These are phyloP conservation scores for Apiospora hydei DNA, from an alignment of 2,329 filamentous ascomycete genomes.

Conservation along the genomic window DNA sequence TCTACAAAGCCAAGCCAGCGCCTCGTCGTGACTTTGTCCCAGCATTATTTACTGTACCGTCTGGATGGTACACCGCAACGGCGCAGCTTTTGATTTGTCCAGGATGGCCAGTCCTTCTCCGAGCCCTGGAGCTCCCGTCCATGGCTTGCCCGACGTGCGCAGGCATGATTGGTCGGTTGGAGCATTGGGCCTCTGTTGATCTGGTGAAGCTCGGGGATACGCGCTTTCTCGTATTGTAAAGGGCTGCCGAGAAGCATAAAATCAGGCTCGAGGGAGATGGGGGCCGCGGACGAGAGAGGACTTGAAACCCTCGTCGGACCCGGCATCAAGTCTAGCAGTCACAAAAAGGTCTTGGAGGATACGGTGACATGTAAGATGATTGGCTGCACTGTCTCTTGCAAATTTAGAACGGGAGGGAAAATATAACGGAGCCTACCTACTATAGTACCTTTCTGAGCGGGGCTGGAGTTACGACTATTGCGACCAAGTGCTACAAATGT, in stretches of 20 bases:
- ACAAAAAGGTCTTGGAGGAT: background rate
- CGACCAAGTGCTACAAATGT: background rate
- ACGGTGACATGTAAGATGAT: slow-evolving; percentile 7
- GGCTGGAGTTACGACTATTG: background rate
- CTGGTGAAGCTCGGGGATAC: background rate
- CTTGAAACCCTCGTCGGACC: background rate
- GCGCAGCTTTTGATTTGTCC: slow-evolving; percentile 3
- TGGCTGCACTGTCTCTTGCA: background rate
- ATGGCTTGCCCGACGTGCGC: background rate
- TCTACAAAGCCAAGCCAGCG: background rate
- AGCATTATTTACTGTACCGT: background rate
- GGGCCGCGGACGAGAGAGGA: background rate
- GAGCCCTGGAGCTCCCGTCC: background rate
- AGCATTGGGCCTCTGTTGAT: background rate
- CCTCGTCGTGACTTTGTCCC: slow-evolving; percentile 2
- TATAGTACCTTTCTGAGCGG: background rate
- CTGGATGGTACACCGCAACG: slow-evolving; percentile 5
- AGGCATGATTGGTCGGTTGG: background rate
- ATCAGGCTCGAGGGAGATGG: background rate
- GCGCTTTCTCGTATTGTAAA: background rate
- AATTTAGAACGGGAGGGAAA: background rate
- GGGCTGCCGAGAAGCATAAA: background rate
- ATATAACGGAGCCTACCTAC: background rate
- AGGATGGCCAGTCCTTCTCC: slow-evolving; percentile 2
- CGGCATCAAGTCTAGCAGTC: background rate